Base-by-base conservation (phyloP, 1,139 yeast species). In the Debaryomyces sp. region DNA sequence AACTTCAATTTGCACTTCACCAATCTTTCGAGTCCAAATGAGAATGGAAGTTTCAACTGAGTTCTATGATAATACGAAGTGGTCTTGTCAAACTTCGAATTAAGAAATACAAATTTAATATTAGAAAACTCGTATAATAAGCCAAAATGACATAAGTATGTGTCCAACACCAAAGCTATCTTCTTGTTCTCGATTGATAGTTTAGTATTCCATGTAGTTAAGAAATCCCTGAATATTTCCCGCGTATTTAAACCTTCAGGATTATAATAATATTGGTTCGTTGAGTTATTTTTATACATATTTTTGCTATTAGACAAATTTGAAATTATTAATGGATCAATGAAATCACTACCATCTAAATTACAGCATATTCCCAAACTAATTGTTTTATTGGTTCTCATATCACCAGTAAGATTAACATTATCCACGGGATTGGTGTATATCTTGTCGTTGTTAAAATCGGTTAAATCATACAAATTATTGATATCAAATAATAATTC, bases 21-120 rank as follows among this genome's bases (percentile, higher is more conserved):
- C 59, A 62, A 38, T 49, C 55, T 40, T 45, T 55, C 46, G 15
- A 64, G 49, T 1, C 68, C 70, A 44, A 48, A 62, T 15, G 62
- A 64, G 44, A 54, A 55, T 6, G 70, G 70, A 23, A 64, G 53
- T 42, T 39, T 43, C 36, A 54, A 32, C n/a, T 43, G 40, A 26
- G 46, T 17, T 22, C 33, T 42, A 17, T 41, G 50, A 21, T 41
- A 53, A 9, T 44, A 35, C 13, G 49, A 52, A 3, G 51, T 45
- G 33, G 57, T 53, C 37, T 53, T 56, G 39, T 63, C 68, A 33
- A 53, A 51, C 12, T 46, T 45, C 6, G 56, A 49, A 41, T 54
- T 56, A n/a, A 63, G 48, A 41, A 53, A 57, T 2, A 54, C 44
- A n/a, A 65, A 48, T 4, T 53, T 48, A 29, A 65, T 59, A 46